Evolutionary conservation across 2,329 filamentous ascomycete species (phyloP), one percentile per base, ranked within the genome.

Genomic region (Gaeumannomyces sp.): DNA sequence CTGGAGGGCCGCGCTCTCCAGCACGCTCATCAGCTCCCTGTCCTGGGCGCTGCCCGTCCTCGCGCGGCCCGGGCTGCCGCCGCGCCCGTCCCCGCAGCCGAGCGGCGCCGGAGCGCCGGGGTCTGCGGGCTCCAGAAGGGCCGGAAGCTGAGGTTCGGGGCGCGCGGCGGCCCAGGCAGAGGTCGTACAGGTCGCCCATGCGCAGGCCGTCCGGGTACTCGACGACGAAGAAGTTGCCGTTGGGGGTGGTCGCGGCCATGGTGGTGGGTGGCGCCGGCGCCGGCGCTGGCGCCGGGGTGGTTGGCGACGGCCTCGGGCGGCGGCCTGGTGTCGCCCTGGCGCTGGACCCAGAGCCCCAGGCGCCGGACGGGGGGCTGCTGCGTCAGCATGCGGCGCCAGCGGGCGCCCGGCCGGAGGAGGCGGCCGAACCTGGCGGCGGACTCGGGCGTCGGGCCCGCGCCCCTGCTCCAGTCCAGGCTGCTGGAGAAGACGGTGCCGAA

Each of bases 301-400:
- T 31, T 6, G 57, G 6, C n/a, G 57, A 19, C 4, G n/a, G 57
- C 22, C 25, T 25, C 11, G 6, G 53, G 7, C 19, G 45, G 19
- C 19, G 19, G 45, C 45, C 45, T 2, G 22, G 8, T 4, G 35
- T 38, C 35, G 57, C 28, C 22, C 59, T 60, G 59, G 5, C 16
- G 59, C 59, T 60, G 28, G 59, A 16, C 63, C 65, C 65, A 66
- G 10, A 66, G 10, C 4, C 65, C 65, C 16, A 67, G 25, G 25
- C 61, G 62, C 27, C 22, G 35, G 16, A 60, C 56, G 28, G 65
- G 59, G 16, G 66, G 66, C 25, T 67, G 65, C 57, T 66, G 61
- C 25, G 64, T 59, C 29, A 67, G 64, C 66, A 64, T 64, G 3
- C 27, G 22, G 29, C 59, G 65, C 66, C 66, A 67, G 59, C 50